phyloP scores from a whole-genome alignment of 768 basidiomycete species.

The Rhodotorula babjevae region DNA sequence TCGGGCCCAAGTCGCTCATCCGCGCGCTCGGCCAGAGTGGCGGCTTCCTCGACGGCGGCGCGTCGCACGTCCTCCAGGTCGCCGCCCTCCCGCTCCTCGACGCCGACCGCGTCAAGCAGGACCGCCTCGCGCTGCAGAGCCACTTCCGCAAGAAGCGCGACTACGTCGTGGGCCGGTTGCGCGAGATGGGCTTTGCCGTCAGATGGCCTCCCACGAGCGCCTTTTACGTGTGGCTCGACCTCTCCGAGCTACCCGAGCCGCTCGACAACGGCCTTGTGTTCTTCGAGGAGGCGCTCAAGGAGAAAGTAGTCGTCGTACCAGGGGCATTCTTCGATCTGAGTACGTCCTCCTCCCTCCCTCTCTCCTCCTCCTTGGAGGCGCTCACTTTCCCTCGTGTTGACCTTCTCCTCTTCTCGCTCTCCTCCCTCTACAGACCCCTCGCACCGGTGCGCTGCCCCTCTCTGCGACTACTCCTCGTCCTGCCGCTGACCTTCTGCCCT shows the following conservation, averaged over 20 bases:
- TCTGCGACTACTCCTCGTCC: not conserved
- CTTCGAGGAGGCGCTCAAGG: constrained; percentile 53
- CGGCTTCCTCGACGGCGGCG: constrained; percentile 91
- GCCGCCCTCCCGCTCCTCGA: constrained; percentile 81
- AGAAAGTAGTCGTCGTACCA: constrained; percentile 31
- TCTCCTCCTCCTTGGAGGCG: not conserved
- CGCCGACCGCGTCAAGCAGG: constrained; percentile 56
- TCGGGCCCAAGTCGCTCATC: constrained; percentile 82
- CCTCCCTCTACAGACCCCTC: constrained; percentile 42
- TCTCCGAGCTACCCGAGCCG: constrained; percentile 51
- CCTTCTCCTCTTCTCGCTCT: too few relatives aligned
- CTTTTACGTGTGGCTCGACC: constrained; percentile 72
- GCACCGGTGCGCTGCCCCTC: constrained; percentile 55
- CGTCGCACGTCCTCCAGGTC: constrained; percentile 61
- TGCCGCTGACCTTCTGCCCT: not conserved
- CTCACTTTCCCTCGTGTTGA: not conserved
- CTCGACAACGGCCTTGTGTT: constrained; percentile 87
- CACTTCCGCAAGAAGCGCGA: constrained; percentile 90
- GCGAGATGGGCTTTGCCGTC: constrained; percentile 71
- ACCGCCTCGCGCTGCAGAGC: constrained; percentile 56
- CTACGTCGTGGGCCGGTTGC: constrained; percentile 76
- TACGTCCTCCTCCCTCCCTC: not conserved
- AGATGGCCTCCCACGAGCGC: constrained; percentile 70
- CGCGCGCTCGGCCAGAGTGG: constrained; percentile 87
- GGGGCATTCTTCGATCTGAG: constrained; percentile 46